Evolutionary conservation across 2,329 filamentous ascomycete species (phyloP), one percentile per base, ranked within the genome.

Genomic region (Parascedosporium putredinis): DNA sequence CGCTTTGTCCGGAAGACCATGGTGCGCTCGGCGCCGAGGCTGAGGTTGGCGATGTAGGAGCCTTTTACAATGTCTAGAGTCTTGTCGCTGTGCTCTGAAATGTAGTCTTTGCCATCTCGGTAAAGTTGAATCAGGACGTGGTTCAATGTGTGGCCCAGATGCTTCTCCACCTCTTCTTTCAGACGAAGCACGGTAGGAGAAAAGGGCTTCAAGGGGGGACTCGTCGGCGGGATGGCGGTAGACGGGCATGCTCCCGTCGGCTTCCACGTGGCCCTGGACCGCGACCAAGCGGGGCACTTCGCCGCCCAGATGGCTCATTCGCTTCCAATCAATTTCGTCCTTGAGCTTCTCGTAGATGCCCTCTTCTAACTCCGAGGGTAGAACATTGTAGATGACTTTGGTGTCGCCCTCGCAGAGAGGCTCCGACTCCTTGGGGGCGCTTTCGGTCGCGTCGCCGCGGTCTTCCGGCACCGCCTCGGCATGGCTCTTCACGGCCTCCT

Each of bases 71-170:
- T 93, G 62, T 98, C 93, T 22, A 98, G 72, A 0, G 91, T 95
- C 68, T 98, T 98, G 64, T 98, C 93, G 34, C 88, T 94, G 61
- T 98, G 93, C 62, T 98, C 93, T 1, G 88, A 93, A 54, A 98
- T 98, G 62, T 88, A 88, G 66, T 98, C 93, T 45, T 79, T 81
- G 2, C 91, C 88, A 56, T 78, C 76, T n/a, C 93, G 86, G 61
- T 98, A 98, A 51, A 89, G 78, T 61, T 98, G 93, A 43, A 98
- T 94, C 45, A 98, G 70, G 1, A 83, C 90, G 62, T 98, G 93
- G 59, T 98, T 98, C 38, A 98, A 67, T 1, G 78, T 70, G 59
- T 97, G 93, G 0, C 86, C 84, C 1, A 95, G 74, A 14, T 79
- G 70, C 50, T 76, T 72, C 63, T 95, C 88, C 0, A 88, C 83